Evolutionary conservation across 2,329 filamentous ascomycete species (phyloP).

Genomic region (Beauveria varroae): DNA sequence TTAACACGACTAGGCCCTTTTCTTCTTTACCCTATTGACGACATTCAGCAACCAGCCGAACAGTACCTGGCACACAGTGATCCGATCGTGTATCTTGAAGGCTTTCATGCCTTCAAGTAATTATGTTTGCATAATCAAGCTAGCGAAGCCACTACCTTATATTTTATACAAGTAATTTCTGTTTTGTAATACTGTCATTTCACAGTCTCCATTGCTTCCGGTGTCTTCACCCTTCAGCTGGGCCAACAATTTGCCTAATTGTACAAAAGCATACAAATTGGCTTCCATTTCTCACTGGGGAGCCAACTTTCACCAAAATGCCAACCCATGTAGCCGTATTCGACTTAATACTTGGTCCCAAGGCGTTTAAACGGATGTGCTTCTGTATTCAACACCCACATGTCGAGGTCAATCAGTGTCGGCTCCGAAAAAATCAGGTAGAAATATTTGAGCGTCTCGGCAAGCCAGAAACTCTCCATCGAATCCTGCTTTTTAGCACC

Average conservation of each 20-base stretch:
- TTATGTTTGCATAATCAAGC: background rate
- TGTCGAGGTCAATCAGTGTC: conserved; percentile 55
- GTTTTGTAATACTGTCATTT: too few species aligned
- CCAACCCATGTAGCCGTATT: background rate
- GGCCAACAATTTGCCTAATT: background rate
- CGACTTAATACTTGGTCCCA: background rate
- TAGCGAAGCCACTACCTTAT: background rate
- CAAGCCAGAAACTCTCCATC: conserved; percentile 69
- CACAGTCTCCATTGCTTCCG: too few species aligned
- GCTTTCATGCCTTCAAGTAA: background rate
- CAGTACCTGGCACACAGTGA: background rate
- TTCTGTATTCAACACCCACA: conserved; percentile 56
- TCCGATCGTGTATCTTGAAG: background rate
- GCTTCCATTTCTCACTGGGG: background rate
- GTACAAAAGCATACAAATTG: background rate
- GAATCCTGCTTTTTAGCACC: conserved; percentile 41
- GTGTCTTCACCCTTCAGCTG: too few species aligned
- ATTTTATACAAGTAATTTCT: background rate
- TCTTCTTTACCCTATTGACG: background rate
- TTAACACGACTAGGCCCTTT: background rate
- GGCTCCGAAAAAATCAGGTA: conserved; percentile 64
- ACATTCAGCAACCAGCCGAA: background rate
- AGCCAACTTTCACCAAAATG: background rate
- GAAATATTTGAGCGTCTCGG: conserved; percentile 70
- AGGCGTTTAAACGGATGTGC: conserved; percentile 37